A percentile compares a stretch with the other conserved stretches of the same genome.
Evolutionary conservation across 2,329 filamentous ascomycete genomes (phyloP).

Genomic region (Sporothrix brunneoviolacea): DNA sequence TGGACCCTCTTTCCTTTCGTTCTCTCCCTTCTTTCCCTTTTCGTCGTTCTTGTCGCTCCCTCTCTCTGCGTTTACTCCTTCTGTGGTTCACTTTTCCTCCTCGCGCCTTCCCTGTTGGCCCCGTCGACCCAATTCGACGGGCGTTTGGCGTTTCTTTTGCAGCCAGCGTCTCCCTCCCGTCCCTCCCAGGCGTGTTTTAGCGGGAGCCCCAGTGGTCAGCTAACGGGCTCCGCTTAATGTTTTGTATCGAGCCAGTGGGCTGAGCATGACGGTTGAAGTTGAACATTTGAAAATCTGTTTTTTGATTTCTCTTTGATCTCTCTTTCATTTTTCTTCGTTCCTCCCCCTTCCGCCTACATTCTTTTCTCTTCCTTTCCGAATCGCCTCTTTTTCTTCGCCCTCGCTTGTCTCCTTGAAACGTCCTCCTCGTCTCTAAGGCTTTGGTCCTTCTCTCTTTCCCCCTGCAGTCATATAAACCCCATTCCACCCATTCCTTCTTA

Average conservation of each 20-base stretch:
- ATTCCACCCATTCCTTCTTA: slow-evolving; percentile 4
- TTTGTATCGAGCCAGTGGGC: slow-evolving; percentile 6
- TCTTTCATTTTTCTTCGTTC: slow-evolving; percentile 2
- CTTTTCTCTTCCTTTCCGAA: not conserved
- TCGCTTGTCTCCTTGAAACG: not conserved
- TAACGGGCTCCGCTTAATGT: slow-evolving; percentile 4
- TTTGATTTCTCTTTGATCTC: not conserved
- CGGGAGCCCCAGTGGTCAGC: slow-evolving; percentile 9
- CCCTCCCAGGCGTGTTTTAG: slow-evolving; percentile 9
- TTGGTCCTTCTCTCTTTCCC: not conserved
- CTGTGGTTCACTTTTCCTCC: too few species aligned
- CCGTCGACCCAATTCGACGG: not conserved
- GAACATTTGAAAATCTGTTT: slow-evolving; percentile 12
- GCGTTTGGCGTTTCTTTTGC: not conserved
- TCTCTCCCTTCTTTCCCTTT: not conserved
- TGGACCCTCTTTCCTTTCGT: not conserved
- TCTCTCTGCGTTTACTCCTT: too few species aligned
- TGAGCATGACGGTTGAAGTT: slow-evolving; percentile 15
- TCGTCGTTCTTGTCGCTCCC: slow-evolving; percentile 6
- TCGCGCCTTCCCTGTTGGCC: not conserved
- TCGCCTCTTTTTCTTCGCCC: not conserved
- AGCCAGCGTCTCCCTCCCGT: slow-evolving; percentile 9
- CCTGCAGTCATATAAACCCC: not conserved
- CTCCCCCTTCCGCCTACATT: not conserved
- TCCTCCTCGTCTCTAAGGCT: too few species aligned